A percentile compares a stretch with the other conserved stretches of the same genome.
phyloP scores from a whole-genome alignment of 2,329 filamentous ascomycete genomes.

The Colletotrichum eleusines region DNA sequence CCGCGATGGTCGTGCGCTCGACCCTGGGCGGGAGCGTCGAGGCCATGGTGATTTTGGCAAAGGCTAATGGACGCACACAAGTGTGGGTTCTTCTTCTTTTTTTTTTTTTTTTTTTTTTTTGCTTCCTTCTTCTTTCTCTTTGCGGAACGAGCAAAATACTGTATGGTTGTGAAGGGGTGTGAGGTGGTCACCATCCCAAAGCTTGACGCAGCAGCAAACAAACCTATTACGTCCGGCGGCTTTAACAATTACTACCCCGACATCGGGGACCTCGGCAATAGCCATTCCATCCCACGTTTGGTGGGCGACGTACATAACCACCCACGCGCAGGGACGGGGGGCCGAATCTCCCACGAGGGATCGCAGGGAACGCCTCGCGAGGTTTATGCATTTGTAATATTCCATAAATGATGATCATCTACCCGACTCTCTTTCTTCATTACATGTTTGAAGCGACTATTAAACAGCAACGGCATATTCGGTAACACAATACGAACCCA shows the following conservation, averaged over 20 bases:
- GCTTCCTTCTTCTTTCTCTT: not conserved
- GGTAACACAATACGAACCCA: not conserved
- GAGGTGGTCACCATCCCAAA: not conserved
- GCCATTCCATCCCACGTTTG: not conserved
- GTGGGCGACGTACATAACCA: not conserved
- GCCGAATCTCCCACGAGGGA: not conserved
- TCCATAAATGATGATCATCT: no score
- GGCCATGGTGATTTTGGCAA: not conserved
- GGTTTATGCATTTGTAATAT: not conserved
- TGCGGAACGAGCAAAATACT: no score
- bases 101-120: not conserved
- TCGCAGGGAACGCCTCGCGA: no score
- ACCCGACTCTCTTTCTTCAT: not conserved
- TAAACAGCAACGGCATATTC: no score
- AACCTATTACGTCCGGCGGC: not conserved
- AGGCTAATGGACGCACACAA: not conserved
- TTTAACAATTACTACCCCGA: not conserved
- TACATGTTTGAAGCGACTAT: not conserved
- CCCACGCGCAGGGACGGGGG: not conserved
- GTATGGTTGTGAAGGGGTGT: not conserved
- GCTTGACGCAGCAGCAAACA: not conserved
- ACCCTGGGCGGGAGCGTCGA: not conserved
- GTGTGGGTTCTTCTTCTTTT: not conserved
- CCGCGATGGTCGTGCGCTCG: conserved; percentile 34
- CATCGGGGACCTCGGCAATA: not conserved